Evolutionary conservation across 495 filamentous ascomycete species (phyloP).

Genomic region (Diplogelasinospora grovesii): DNA sequence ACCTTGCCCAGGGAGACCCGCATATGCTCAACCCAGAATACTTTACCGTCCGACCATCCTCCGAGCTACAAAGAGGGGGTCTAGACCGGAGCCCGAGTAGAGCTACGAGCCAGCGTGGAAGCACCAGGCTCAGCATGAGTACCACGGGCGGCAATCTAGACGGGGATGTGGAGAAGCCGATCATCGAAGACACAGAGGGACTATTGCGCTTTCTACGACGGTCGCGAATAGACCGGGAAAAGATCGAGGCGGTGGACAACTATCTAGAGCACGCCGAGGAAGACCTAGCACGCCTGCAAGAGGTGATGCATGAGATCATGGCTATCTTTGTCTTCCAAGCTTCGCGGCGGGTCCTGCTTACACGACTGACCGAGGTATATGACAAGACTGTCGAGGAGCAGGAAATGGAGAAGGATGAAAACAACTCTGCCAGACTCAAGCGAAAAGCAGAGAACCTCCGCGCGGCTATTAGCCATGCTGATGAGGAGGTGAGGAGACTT

Average conservation of each 20-base stretch:
- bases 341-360: conserved; percentile 70
- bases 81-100: conserved; percentile 17
- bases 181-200: conserved; percentile 58
- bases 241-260: conserved; percentile 67
- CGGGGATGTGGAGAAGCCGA: conserved; percentile 15
- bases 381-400: conserved; percentile 38
- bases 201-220: conserved; percentile 58
- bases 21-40: conserved; percentile 76
- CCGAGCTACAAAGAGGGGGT: conserved; percentile 19
- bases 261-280: conserved; percentile 77
- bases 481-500: conserved; percentile 58
- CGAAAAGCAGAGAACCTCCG: conserved; percentile 47
- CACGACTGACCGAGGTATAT: conserved; percentile 55
- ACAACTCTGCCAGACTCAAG: conserved; percentile 2
- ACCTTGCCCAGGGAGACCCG: conserved; percentile 29
- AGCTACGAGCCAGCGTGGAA: conserved; percentile 11
- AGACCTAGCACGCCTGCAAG: conserved; percentile 69
- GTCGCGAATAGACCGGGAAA: conserved; percentile 81
- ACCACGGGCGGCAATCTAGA: not conserved
- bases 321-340: conserved; percentile 79
- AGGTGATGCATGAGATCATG: conserved; percentile 82
- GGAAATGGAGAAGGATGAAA: conserved; percentile 9
- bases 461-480: conserved; percentile 54
- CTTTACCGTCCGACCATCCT: conserved; percentile 65
- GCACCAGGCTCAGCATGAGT: conserved; percentile 21